Conservation (phyloP, 768 basidiomycete species). For the Chiua virens region DNA sequence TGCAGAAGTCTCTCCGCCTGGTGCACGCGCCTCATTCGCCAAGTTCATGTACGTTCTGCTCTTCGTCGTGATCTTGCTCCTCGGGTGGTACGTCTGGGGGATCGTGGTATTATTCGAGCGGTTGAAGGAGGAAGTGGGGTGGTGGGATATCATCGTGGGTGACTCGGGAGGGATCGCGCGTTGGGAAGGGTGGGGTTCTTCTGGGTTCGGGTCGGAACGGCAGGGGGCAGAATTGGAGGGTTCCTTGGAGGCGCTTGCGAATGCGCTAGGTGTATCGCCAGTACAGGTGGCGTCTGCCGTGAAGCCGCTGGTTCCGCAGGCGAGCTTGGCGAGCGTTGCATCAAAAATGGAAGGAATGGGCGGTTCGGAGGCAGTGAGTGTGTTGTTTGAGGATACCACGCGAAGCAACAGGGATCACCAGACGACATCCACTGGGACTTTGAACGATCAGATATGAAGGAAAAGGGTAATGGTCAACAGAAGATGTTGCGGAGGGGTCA, state of each 20-base stretch:
- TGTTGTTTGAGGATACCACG: constrained; percentile 26
- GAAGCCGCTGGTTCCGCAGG: constrained; percentile 57
- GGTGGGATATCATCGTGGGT: constrained; percentile 43
- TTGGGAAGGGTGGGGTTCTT: constrained; percentile 3
- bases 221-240: constrained; percentile 44
- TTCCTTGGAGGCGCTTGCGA: constrained; percentile 58
- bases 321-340: constrained; percentile 56
- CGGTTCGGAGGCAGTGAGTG: constrained; percentile 39
- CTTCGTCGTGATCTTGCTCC: constrained; percentile 40
- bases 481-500: background rate
- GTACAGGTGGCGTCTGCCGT: constrained; percentile 64
- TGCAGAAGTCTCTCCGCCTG: constrained; percentile 2
- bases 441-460: no score
- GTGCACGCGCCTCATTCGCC: constrained; percentile 8
- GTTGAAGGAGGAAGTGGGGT: constrained; percentile 50
- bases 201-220: constrained; percentile 1
- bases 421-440: no score
- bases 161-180: background rate
- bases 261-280: constrained; percentile 60
- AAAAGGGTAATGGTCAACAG: background rate
- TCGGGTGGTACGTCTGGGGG: constrained; percentile 53
- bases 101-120: constrained; percentile 45
- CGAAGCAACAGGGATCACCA: background rate
- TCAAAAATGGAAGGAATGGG: constrained; percentile 43
- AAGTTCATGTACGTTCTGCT: constrained; percentile 52